Evolutionary conservation across 192 early-diverging fungal genomes (phyloP).

Genomic region (Backusella tuberculispora): DNA sequence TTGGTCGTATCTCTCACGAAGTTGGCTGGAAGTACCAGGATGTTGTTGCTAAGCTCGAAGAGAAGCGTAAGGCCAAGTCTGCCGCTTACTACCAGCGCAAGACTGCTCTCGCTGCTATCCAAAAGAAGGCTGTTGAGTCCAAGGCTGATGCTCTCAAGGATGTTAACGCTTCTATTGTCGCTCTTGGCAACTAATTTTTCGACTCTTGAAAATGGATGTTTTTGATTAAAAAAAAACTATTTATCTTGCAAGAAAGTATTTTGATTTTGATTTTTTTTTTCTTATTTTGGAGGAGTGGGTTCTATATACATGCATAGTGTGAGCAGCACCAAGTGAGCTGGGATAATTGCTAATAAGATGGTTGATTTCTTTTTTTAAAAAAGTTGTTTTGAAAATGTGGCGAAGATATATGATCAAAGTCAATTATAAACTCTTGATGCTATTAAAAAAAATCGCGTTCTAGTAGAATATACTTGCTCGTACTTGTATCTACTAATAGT

Average conservation of each 20-base stretch:
- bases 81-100: constrained; percentile 93
- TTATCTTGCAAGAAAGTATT: constrained; percentile 6
- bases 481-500: no score
- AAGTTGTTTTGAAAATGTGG: no score
- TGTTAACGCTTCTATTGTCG: constrained; percentile 58
- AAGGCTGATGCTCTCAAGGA: constrained; percentile 59
- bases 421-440: no score
- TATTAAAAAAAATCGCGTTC: no score
- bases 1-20: constrained; percentile 93
- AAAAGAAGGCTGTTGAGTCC: constrained; percentile 46
- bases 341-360: no score
- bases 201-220: constrained; percentile 3
- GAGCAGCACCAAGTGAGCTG: not conserved
- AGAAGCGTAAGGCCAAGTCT: constrained; percentile 97
- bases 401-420: no score
- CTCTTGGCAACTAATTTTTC: constrained; percentile 60
- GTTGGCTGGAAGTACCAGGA: constrained; percentile 99
- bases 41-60: constrained; percentile 95
- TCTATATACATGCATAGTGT: not conserved
- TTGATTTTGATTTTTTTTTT: not conserved
- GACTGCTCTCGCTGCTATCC: constrained; percentile 57
- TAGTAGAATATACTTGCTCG: no score
- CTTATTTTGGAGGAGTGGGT: not conserved
- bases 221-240: constrained; percentile 11
- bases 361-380: no score